Base-by-base conservation (phyloP, 148 eudicot species). In the Pouteria glomerata region DNA sequence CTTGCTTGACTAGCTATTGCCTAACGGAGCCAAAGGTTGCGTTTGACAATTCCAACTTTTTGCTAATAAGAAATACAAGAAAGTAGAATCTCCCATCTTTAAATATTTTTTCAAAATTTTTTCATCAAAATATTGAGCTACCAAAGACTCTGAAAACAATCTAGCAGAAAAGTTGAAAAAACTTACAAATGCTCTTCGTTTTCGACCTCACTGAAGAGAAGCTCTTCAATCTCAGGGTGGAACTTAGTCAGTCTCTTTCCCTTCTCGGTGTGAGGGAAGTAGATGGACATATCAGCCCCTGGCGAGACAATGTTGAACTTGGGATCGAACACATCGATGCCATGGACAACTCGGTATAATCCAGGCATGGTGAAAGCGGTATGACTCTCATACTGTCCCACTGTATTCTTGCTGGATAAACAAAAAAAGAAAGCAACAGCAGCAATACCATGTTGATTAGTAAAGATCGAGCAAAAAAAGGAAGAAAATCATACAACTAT, bases 221-320 rank as follows among this genome's bases (percentile, higher is more conserved):
- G 85, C 73, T 95, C 96, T 65, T 91, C 96, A 7, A 95, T 88
- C 56, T 89, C 97, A 6, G 96, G 84, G 74, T 95, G 96, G 55
- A 91, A 78, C 26, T 89, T 71, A 11, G 97, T 91, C 57, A 95
- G 89, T 68, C 98, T 84, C 71, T 73, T 82, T 71, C 88, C 85
- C 76, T 80, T 87, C 78, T 95, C 98, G 0, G 90, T 83, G 82
- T 86, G 81, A 2, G 96, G 85, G 82, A 82, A 95, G 88, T 95
- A 95, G 42, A 95, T 78, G 69, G 89, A 89, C 81, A 75, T 79
- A 68, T 95, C 98, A 6, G 98, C 98, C 62, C 98, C 98, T 0
- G 98, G 98, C 0, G 98, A 91, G 56, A 94, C 98, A 8, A 95
- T 95, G 75, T 95, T 95, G 87, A 95, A 95, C 65, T 95, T 95